These are phyloP conservation scores for Suhomyces emberorum DNA, from an alignment of 805 yeast species.

Conservation along the genomic window DNA sequence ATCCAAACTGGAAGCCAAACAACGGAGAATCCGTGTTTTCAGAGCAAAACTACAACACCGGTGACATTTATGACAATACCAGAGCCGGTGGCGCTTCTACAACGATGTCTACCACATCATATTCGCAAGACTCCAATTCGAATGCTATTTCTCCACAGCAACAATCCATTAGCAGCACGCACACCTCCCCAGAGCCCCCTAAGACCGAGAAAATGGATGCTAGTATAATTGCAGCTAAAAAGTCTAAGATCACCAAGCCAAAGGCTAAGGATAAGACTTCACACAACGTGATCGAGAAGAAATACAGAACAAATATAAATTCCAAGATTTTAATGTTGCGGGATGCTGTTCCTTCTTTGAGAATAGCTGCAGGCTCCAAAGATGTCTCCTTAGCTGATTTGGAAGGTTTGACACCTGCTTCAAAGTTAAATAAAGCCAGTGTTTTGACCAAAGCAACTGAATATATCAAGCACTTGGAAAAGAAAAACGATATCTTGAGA, in stretches of 20 bases:
- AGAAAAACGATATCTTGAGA: slow-evolving; percentile 49
- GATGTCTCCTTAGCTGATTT: slow-evolving; percentile 41
- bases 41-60: neutral
- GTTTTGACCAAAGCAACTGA: slow-evolving; percentile 74
- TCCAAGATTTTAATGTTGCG: slow-evolving; percentile 64
- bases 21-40: neutral
- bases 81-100: slow-evolving; percentile 3
- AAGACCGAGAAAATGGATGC: slow-evolving; percentile 8
- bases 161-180: slow-evolving; percentile 16
- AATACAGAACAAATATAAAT: slow-evolving; percentile 75
- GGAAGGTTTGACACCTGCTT: slow-evolving; percentile 76
- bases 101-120: slow-evolving; percentile 14
- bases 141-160: slow-evolving; percentile 19
- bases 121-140: slow-evolving; percentile 13
- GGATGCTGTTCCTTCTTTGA: slow-evolving; percentile 74
- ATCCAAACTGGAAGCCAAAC: slow-evolving; percentile 5
- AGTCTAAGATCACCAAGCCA: slow-evolving; percentile 38
- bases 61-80: neutral
- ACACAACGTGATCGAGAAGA: slow-evolving; percentile 79
- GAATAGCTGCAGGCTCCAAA: slow-evolving; percentile 54
- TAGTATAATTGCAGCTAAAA: slow-evolving; percentile 2
- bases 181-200: slow-evolving; percentile 21
- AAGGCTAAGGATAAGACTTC: slow-evolving; percentile 57
- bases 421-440: slow-evolving; percentile 73
- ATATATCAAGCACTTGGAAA: slow-evolving; percentile 70